Conservation (phyloP, 2,329 filamentous ascomycete genomes). For the Chaetoscypha palmicola region DNA sequence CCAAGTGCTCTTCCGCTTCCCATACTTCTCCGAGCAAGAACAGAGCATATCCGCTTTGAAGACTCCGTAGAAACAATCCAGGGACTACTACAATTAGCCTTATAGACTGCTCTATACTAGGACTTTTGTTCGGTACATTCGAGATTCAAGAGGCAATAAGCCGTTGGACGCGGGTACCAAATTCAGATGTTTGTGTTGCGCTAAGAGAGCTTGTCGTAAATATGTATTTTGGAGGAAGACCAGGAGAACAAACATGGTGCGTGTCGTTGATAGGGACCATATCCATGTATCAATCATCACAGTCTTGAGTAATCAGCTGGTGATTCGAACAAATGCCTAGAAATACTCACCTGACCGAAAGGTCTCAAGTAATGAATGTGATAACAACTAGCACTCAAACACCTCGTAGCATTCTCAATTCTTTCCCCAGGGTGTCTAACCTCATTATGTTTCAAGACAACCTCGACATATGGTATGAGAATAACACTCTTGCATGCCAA, state of each 20-base stretch:
- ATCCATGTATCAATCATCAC: conserved; percentile 49
- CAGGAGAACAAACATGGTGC: conserved; percentile 20
- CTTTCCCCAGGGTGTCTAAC: conserved; percentile 7
- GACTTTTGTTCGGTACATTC: conserved; percentile 24
- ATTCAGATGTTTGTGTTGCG: conserved; percentile 14
- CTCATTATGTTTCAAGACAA: conserved; percentile 23
- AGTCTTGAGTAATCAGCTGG: conserved; percentile 31
- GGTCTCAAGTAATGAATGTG: conserved; percentile 43
- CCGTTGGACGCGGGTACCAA: conserved; percentile 12
- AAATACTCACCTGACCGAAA: conserved; percentile 31
- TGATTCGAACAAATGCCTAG: neutral
- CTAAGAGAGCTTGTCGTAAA: conserved; percentile 10
- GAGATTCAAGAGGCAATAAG: conserved; percentile 14
- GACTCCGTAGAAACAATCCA: no score
- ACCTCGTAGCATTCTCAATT: conserved; percentile 21
- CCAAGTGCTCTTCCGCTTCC: no score
- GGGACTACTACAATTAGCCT: conserved; percentile 41
- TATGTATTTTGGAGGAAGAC: conserved; percentile 13
- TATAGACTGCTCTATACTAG: conserved; percentile 41
- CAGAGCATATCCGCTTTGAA: no score
- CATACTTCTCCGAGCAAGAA: no score
- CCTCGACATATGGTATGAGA: conserved; percentile 44
- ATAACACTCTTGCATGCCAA: conserved; percentile 46
- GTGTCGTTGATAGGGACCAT: conserved; percentile 39
- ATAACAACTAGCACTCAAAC: conserved; percentile 36